Conservation (phyloP, 2,329 filamentous ascomycete species). For the Colletotrichum lini region DNA sequence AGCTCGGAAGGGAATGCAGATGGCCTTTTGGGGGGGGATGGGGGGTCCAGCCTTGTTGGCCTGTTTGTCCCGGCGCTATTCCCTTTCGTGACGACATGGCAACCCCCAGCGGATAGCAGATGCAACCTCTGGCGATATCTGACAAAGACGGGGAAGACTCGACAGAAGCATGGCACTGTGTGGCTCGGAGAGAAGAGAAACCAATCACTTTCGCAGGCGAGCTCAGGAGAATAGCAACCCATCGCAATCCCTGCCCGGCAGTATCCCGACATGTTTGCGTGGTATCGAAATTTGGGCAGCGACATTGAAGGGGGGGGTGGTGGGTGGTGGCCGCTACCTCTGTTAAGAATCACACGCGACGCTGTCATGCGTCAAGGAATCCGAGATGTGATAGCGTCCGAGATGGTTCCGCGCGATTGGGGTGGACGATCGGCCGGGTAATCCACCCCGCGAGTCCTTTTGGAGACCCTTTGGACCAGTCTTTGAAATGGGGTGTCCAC, state of each 20-base stretch:
- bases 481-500: slow-evolving; percentile 25
- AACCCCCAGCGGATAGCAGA: slow-evolving; percentile 18
- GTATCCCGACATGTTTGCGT: slow-evolving; percentile 1
- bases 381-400: slow-evolving; percentile 31
- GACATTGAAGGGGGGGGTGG: slow-evolving; percentile 21
- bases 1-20: slow-evolving; percentile 12
- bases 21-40: background rate
- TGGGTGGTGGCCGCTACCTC: background rate
- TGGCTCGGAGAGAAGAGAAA: background rate
- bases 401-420: slow-evolving; percentile 37
- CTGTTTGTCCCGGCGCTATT: background rate
- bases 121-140: background rate
- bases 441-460: slow-evolving; percentile 27
- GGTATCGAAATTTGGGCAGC: slow-evolving; percentile 2
- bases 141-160: background rate
- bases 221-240: background rate
- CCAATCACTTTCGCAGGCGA: background rate
- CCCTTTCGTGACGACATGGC: background rate
- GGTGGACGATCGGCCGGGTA: slow-evolving; percentile 36
- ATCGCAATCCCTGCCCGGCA: background rate
- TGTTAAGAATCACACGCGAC: slow-evolving; percentile 6
- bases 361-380: slow-evolving; percentile 29
- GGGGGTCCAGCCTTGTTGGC: background rate
- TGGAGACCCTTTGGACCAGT: background rate
- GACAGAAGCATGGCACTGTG: background rate